These are phyloP conservation scores for Trypanosomatidae sp. DNA, from an alignment of 208 protist genomes.

Conservation along the genomic window DNA sequence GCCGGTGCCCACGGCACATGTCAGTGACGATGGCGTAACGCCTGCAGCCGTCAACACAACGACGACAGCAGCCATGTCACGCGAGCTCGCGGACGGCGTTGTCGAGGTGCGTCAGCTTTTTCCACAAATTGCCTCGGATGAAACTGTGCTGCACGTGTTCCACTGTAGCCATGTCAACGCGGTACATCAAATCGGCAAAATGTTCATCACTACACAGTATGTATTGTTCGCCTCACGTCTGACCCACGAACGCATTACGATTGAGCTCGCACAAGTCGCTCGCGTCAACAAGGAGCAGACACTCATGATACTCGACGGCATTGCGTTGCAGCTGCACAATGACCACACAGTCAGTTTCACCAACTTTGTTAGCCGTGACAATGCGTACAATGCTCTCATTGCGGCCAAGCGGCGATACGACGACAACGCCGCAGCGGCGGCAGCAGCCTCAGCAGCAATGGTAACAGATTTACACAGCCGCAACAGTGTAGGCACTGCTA, in stretches of 20 bases:
- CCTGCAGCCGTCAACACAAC: too few relatives aligned
- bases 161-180: conserved; percentile 40
- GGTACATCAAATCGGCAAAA: conserved; percentile 27
- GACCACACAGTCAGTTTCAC: conserved; percentile 25
- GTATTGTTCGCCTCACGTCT: conserved; percentile 44
- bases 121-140: conserved; percentile 13
- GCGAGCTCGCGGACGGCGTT: too few relatives aligned
- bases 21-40: too few relatives aligned
- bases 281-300: conserved; percentile 39
- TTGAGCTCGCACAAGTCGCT: conserved; percentile 21
- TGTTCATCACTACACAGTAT: conserved; percentile 30
- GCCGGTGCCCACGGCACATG: too few relatives aligned
- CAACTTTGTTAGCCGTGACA: conserved; percentile 37
- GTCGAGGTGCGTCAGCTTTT: conserved; percentile 17
- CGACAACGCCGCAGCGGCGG: neutral
- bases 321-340: conserved; percentile 16
- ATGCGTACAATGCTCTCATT: conserved; percentile 18
- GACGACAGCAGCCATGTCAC: too few relatives aligned
- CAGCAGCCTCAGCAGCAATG: conserved; percentile 8
- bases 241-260: conserved; percentile 19
- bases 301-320: conserved; percentile 36
- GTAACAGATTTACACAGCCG: conserved; percentile 2
- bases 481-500: neutral
- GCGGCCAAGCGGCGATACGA: neutral
- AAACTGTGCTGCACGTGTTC: conserved; percentile 24